Base-by-base conservation (phyloP, 441 rosid species). In the Pelargonium fulgidum region DNA sequence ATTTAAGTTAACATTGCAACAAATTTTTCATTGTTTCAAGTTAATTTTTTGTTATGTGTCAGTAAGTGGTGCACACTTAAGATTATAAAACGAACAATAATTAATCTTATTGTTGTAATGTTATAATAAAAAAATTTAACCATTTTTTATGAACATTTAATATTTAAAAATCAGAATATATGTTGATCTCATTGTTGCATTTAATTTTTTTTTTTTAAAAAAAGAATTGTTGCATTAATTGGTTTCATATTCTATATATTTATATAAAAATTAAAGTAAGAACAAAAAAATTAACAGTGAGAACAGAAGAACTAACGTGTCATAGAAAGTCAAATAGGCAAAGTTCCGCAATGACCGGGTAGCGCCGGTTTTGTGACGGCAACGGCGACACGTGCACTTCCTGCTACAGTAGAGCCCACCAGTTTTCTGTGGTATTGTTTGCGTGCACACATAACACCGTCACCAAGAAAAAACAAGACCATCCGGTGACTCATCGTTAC, bases 321-420 rank as follows among this genome's bases (percentile, higher is more conserved):
- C 0, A 0, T 4, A 0, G 26, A 78, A n/a, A n/a, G 85, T 84
- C 87, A 85, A 85, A 74, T 74, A 77, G 73, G 80, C 89, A 87
- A 67, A 22, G 66, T 70, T 76, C 90, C 86, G 84, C 56, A 76
- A 79, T 73, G 73, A 82, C 86, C 80, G 86, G 76, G 17, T 59
- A 71, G 72, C 83, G 76, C 86, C 87, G 80, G 89, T 82, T 70
- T 74, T 74, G 75, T 80, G 67, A 85, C 91, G 94, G 83, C 82
- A 68, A 68, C 80, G 81, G 80, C 73, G 9, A 47, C 54, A 47
- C 10, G 7, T 45, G 29, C 68, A 7, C 7, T 69, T 66, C 68
- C 65, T 68, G 26, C 66, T 47, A 11, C 54, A 12, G 54, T 11
- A 47, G 54, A 4, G n/a, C n/a, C n/a, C n/a, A n/a, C n/a, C n/a